Evolutionary conservation across 306 rosid genomes (phyloP), one percentile per base, ranked within the genome.

Genomic region (Glycyrrhiza uralensis): DNA sequence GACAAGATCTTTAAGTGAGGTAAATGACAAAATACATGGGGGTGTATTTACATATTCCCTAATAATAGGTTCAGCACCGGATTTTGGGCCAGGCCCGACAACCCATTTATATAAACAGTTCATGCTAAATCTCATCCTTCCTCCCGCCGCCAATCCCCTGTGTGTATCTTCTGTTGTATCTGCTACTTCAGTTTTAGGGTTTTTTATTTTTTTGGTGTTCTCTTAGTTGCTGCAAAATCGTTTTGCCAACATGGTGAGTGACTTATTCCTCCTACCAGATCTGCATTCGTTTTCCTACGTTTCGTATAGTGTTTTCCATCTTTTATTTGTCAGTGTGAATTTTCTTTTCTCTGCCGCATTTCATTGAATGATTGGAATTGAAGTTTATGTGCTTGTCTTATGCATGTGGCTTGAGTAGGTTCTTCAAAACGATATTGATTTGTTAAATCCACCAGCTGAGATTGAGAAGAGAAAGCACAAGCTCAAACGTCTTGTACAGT

Each of bases 351-450:
- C n/a, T n/a, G n/a, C n/a, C n/a, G n/a, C 32, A 29, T 2, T 2
- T 29, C n/a, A 1, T 41, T 41, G 15, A 12, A 35, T 8, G 15
- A 11, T 11, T 41, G 4, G 3, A 12, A 10, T 1, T 41, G 32
- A 29, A 29, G 2, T 29, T 29, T 4, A 2, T 2, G 45, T 38
- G 10, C 4, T 54, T 57, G 29, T 11, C 1, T 9, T n/a, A 33
- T 38, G 1, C 22, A 3, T 63, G 52, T 6, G 22, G 7, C 14
- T 39, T 74, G 60, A 11, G 3, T 5, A 85, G 88, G 88, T 85
- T 75, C 88, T 84, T 30, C 88, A 84, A 49, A 84, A 84, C 17
- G 88, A 84, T 60, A 59, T 84, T 20, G 88, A 84, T 76, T 81
- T 84, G 76, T 64, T 84, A 15, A 84, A 84, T 10, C 88, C 88